A percentile compares a stretch with the other conserved stretches of the same genome.
Conservation (phyloP, 2,329 filamentous ascomycete species). For the Apiospora hydei region DNA sequence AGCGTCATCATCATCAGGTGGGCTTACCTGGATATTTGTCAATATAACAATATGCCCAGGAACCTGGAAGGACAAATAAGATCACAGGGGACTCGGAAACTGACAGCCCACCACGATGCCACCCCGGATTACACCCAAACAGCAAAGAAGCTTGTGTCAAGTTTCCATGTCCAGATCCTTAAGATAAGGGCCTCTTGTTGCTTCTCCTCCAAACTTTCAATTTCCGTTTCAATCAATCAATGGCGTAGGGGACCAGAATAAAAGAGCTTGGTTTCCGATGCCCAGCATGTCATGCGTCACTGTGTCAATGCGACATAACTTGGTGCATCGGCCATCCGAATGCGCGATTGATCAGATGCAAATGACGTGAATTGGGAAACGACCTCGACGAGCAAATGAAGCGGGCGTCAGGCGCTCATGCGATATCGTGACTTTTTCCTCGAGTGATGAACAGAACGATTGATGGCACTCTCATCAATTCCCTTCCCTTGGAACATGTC, state of each 20-base stretch:
- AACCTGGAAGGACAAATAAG: not conserved
- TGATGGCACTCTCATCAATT: not conserved
- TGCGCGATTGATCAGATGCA: not conserved
- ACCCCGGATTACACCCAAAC: not conserved
- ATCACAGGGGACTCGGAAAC: not conserved
- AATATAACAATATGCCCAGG: not conserved
- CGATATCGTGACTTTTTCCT: not conserved
- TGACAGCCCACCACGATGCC: not conserved
- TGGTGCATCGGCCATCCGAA: not conserved
- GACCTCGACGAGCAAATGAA: not conserved
- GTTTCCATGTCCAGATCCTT: slow-evolving; percentile 1
- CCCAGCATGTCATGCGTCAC: not conserved
- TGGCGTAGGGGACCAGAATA: not conserved
- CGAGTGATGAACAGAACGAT: not conserved
- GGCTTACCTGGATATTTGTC: not conserved
- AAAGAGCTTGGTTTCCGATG: not conserved
- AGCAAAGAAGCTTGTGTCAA: not conserved
- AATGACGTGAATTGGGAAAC: not conserved
- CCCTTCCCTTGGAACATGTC: too few relatives aligned
- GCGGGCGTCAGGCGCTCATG: not conserved
- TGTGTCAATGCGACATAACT: not conserved
- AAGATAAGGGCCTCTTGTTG: not conserved
- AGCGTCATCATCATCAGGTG: not conserved
- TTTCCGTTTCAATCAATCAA: not conserved
- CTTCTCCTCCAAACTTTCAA: not conserved